Percentiles rank a stretch among this genome's conserved stretches.
Evolutionary conservation across 2,329 filamentous ascomycete species (phyloP).

Genomic region (Aspergillus latus): DNA sequence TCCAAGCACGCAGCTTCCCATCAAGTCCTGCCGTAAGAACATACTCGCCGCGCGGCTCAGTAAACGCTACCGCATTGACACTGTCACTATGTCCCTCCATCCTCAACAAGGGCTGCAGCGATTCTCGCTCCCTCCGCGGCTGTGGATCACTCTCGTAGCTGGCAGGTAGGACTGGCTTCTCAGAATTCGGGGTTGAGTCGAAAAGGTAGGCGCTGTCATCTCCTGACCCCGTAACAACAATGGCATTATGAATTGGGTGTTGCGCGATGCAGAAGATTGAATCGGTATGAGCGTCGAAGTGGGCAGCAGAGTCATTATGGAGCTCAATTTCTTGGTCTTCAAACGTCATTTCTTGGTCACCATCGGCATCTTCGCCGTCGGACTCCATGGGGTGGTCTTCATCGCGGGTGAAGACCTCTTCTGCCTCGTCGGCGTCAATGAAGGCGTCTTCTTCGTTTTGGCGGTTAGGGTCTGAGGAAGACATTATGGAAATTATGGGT

Average conservation of each 20-base stretch:
- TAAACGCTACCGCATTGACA: constrained; percentile 83
- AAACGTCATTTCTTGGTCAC: constrained; percentile 51
- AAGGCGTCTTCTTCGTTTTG: constrained; percentile 64
- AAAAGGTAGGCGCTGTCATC: constrained; percentile 86
- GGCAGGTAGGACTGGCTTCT: constrained; percentile 68
- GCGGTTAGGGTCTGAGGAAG: constrained; percentile 41
- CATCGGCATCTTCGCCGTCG: constrained; percentile 60
- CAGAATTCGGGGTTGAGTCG: constrained; percentile 64
- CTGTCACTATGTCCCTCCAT: constrained; percentile 92
- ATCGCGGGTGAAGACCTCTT: constrained; percentile 71
- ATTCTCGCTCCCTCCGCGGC: constrained; percentile 57
- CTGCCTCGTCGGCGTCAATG: constrained; percentile 73
- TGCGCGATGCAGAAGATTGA: constrained; percentile 94
- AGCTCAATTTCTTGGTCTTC: constrained; percentile 68
- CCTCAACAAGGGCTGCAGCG: constrained; percentile 66
- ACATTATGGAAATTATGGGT: constrained; percentile 27
- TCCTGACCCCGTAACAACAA: constrained; percentile 84
- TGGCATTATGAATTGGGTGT: constrained; percentile 73
- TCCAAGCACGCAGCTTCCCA: constrained; percentile 73
- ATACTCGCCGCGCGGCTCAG: constrained; percentile 77
- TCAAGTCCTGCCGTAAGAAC: constrained; percentile 86
- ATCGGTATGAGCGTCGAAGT: constrained; percentile 88
- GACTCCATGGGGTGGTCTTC: constrained; percentile 76
- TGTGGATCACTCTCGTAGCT: constrained; percentile 70
- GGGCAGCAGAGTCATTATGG: constrained; percentile 88